These are phyloP conservation scores for Cryptosporidium parvum DNA, from an alignment of 169 alveolate genomes.

Conservation along the genomic window DNA sequence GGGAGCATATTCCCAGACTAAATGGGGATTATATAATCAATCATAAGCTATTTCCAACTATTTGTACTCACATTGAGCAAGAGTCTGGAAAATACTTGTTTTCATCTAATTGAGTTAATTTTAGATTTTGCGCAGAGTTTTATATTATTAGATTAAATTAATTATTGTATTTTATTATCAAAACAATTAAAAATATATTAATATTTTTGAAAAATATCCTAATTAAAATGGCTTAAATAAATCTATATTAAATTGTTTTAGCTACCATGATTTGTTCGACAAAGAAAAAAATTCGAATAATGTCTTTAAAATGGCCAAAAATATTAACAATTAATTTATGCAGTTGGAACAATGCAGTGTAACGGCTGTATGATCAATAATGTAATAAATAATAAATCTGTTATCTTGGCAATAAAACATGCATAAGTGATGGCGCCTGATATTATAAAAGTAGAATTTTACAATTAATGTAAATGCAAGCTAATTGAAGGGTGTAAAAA, in stretches of 20 bases:
- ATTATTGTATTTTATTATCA: background rate
- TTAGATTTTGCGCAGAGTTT: background rate
- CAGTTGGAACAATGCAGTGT: background rate
- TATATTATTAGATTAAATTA: background rate
- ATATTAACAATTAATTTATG: background rate
- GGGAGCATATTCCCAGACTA: background rate
- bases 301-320: background rate
- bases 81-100: slow-evolving; percentile 24
- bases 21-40: slow-evolving; percentile 6
- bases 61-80: slow-evolving; percentile 51
- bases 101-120: background rate
- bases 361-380: background rate
- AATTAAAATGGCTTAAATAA: background rate
- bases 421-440: slow-evolving; percentile 67
- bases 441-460: slow-evolving; percentile 20
- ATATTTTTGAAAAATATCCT: background rate
- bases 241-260: background rate
- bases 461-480: background rate
- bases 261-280: background rate
- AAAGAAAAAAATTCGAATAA: background rate
- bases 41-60: background rate
- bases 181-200: background rate
- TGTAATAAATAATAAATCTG: background rate
- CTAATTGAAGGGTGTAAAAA: background rate
- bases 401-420: slow-evolving; percentile 27